These are phyloP conservation scores for Conticribra guillardii DNA, from an alignment of 108 stramenopile genomes.

Conservation along the genomic window DNA sequence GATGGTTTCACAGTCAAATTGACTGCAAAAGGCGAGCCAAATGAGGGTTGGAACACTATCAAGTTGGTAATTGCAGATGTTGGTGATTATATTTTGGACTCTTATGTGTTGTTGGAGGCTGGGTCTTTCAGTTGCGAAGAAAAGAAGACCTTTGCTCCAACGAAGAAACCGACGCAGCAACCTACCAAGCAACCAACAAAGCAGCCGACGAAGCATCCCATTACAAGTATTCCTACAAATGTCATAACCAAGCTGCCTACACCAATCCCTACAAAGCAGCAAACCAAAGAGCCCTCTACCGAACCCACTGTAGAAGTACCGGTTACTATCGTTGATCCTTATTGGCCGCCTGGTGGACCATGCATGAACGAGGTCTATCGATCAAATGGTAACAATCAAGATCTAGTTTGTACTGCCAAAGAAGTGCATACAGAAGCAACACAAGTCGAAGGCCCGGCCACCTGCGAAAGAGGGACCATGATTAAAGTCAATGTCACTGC, in stretches of 20 bases:
- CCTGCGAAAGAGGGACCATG: conserved; percentile 1
- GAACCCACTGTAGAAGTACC: not conserved
- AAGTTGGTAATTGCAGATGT: conserved; percentile 24
- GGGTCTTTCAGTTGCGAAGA: conserved; percentile 2
- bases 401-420: conserved; percentile 17
- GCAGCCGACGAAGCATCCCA: not conserved
- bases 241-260: no score
- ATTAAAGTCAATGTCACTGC: conserved; percentile 7
- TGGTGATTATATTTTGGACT: conserved; percentile 9
- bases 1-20: conserved; percentile 10
- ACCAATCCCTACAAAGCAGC: no score
- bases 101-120: conserved; percentile 7
- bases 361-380: conserved; percentile 13
- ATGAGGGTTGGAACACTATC: conserved; percentile 4
- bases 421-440: conserved; percentile 6
- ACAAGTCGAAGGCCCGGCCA: conserved; percentile 1
- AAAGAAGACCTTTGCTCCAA: not conserved
- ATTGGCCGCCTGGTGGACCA: not conserved
- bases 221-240: not conserved
- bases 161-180: not conserved
- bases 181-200: not conserved
- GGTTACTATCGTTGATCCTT: not conserved
- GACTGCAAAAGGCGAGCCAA: not conserved
- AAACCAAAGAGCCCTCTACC: no score
- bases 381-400: not conserved